phyloP scores from a whole-genome alignment of 768 basidiomycete species.

The Auricularia sp. region DNA sequence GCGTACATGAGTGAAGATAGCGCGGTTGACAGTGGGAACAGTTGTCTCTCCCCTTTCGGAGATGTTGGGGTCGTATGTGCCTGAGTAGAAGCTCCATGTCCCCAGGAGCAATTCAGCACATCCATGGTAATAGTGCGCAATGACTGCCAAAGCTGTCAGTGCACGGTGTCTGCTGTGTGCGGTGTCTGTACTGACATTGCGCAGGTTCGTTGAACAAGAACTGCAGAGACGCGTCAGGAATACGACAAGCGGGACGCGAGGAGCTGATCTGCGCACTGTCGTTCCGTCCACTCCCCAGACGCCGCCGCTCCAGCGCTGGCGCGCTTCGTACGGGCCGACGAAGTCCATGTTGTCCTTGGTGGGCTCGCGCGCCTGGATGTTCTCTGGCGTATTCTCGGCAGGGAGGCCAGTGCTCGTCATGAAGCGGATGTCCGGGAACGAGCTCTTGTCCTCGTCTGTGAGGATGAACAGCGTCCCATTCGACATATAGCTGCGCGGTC shows the following conservation, averaged over 20 bases:
- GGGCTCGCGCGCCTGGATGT: slow-evolving; percentile 57
- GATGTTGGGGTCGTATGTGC: slow-evolving; percentile 19
- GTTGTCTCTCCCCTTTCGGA: slow-evolving; percentile 22
- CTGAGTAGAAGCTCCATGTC: slow-evolving; percentile 61
- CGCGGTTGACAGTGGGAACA: slow-evolving; percentile 48
- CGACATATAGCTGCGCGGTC: slow-evolving; percentile 47
- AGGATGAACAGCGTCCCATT: slow-evolving; percentile 74
- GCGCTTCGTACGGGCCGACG: slow-evolving; percentile 51
- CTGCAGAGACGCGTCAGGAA: background rate
- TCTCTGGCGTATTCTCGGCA: slow-evolving; percentile 52
- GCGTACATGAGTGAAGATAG: slow-evolving; percentile 48
- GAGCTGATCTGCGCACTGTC: slow-evolving; percentile 40
- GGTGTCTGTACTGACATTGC: slow-evolving; percentile 34
- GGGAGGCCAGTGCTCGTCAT: slow-evolving; percentile 62
- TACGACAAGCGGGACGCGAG: background rate
- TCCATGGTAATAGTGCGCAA: slow-evolving; percentile 83
- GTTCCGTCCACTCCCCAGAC: slow-evolving; percentile 64
- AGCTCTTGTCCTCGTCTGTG: slow-evolving; percentile 28
- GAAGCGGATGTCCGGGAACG: slow-evolving; percentile 38
- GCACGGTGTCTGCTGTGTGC: background rate
- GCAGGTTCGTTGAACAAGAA: slow-evolving; percentile 51
- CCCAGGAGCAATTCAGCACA: slow-evolving; percentile 76
- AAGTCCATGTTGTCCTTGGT: slow-evolving; percentile 51
- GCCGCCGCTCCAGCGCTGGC: slow-evolving; percentile 48
- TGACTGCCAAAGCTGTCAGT: slow-evolving; percentile 30